Evolutionary conservation across 805 yeast species (phyloP), one percentile per base, ranked within the genome.

Genomic region (Kluyveromyces aestuarii): DNA sequence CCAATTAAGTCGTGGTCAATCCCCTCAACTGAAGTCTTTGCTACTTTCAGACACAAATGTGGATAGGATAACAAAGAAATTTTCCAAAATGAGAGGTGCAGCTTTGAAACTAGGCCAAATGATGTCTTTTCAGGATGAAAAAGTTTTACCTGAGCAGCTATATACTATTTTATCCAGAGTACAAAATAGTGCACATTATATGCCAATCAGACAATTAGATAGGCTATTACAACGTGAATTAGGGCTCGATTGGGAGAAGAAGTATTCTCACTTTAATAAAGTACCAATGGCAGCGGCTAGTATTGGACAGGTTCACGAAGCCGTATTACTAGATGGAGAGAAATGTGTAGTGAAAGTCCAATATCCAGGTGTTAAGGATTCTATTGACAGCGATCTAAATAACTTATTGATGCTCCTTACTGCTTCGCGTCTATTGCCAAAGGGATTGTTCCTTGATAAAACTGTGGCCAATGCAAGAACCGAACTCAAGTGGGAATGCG

Each of bases 401-500:
- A 89, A 89, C 56, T 70, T 93, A 48, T 67, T 89, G 51, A 72
- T 90, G 75, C 72, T 93, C 36, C 71, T 93, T 55, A 82, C 95
- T 5, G 97, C 97, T 2, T 84, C 96, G 14, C 73, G 88, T 27
- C 68, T 93, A 52, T 72, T 93, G 41, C 99, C 99, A 17, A 84
- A 86, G 43, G 99, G 99, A 0, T 72, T 93, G 56, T 93, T 88
- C 60, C 74, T 95, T 41, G 98, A 93, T 55, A 86, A 84, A 57
- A 87, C 97, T 19, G 81, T 93, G 49, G 96, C 85, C 19, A 91
- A 89, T 66, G 98, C 99, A 1, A 76, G 99, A 55, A 79, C 79
- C 16, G 99, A 93, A 65, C 73, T 93, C 55, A 89, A 88, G 57
- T 91, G 98, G 98, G 99, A 93, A 68, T 91, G 98, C 68, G 98